Percentiles rank a stretch among this genome's conserved stretches.
Evolutionary conservation across 305 asterid genomes (phyloP).

Genomic region (Fraxinus sp.): DNA sequence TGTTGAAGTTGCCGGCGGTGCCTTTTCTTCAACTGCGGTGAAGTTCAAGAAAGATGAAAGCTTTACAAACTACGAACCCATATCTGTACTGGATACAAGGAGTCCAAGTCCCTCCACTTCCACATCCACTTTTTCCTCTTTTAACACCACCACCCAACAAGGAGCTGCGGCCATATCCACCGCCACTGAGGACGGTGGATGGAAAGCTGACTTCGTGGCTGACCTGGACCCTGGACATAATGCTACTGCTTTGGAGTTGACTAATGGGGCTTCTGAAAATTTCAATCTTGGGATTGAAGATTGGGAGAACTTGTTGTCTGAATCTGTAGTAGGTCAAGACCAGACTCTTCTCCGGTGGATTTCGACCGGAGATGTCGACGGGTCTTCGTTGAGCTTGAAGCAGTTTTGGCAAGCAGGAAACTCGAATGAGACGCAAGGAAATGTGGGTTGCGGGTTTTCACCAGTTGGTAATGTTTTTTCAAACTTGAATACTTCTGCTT

Average conservation of each 20-base stretch:
- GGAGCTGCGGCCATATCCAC: conserved; percentile 4
- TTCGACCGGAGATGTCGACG: conserved; percentile 32
- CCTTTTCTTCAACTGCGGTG: conserved; percentile 32
- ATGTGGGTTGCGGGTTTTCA: conserved; percentile 28
- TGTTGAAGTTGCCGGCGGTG: conserved; percentile 22
- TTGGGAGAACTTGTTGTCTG: conserved; percentile 44
- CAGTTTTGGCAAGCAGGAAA: conserved; percentile 33
- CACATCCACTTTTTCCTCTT: conserved; percentile 46
- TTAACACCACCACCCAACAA: conserved; percentile 19
- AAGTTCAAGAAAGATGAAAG: conserved; percentile 34
- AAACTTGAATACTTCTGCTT: conserved; percentile 23
- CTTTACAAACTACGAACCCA: conserved; percentile 43
- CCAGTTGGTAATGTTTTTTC: conserved; percentile 25
- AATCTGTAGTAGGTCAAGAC: conserved; percentile 33
- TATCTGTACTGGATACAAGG: conserved; percentile 49
- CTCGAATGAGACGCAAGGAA: conserved; percentile 18
- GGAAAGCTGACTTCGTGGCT: conserved; percentile 31
- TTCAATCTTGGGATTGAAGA: conserved; percentile 43
- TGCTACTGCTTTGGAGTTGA: conserved; percentile 31
- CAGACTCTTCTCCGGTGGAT: conserved; percentile 36
- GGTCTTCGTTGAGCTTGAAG: conserved; percentile 31
- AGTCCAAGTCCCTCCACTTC: conserved; percentile 66
- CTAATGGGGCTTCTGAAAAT: conserved; percentile 31
- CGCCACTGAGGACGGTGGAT: conserved; percentile 10
- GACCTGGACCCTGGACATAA: conserved; percentile 30